Evolutionary conservation across 1,284 basidiomycete species (phyloP), one percentile per base, ranked within the genome.

Genomic region (Athelia psychrophila): DNA sequence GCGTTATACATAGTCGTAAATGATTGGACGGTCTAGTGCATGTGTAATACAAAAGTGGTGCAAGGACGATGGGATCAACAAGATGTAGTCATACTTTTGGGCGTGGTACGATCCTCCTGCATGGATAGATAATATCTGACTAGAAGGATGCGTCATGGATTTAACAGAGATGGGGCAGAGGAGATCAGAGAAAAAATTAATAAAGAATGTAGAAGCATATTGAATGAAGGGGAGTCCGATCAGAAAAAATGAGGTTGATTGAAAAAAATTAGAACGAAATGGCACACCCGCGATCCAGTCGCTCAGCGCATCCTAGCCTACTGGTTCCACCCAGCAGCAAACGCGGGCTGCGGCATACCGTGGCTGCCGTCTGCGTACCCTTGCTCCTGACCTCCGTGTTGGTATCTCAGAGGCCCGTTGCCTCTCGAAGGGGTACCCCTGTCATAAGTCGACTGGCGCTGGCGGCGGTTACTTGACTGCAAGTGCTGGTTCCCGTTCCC

Each of bases 281-380:
- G n/a, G n/a, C n/a, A 42, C n/a, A 42, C 27, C 13, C 27, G 27
- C 13, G 27, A 30, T 22, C 38, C n/a, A 42, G 40, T 36, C 5
- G 40, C 23, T 60, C 55, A 63, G 46, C 58, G 63, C 22, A 49
- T 55, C 33, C 54, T 47, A 49, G 56, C 54, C 66, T 64, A 65
- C 24, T 66, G 64, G 49, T 51, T 63, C 67, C 66, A 68, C 20
- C 67, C 65, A 25, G 36, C 53, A n/a, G 57, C 38, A 16, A 42
- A 42, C 8, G 38, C 38, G n/a, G 20, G 8, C 5, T 42, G 38
- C 9, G 6, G 38, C 9, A 30, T 30, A 30, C 27, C 27, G 6
- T 30, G 27, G 27, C 27, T 13, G 27, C 27, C 13, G 13, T 30
- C 27, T 5, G 27, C 27, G 5, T 30, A 13, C 6, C 6, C 27